Evolutionary conservation across 495 filamentous ascomycete genomes (phyloP), one percentile per base, ranked within the genome.

Genomic region (Hypoxylon fuscum): DNA sequence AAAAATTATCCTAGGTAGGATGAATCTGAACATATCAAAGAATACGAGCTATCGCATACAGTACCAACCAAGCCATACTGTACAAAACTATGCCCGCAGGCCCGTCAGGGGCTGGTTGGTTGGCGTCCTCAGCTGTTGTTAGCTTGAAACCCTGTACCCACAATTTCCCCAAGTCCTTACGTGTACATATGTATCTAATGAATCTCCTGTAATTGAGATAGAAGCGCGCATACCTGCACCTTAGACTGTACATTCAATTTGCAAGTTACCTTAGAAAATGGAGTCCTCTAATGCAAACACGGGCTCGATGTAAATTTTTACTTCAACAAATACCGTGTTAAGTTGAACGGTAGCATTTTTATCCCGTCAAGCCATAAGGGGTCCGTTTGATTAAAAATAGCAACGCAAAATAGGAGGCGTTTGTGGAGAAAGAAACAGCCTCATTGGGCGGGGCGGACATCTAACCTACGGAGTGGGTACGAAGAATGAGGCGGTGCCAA

Each of bases 101-200:
- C n/a, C n/a, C 44, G 14, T 57, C 35, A 46, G 59, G 59, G 59
- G 58, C 7, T 14, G 25, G 5, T 27, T 14, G 52, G 58, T 17
- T 25, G 55, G 62, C 45, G 51, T 40, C 55, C 50, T 65, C 55
- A 59, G 61, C 54, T 59, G 21, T 23, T 40, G 38, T 61, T 66
- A 66, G 63, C 63, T 43, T 66, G 63, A 66, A 66, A 66, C 63
- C 14, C 31, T n/a, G 20, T 10, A 41, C 42, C 57, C 56, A 53
- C 12, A 57, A 15, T 54, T 61, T 44, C 56, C 32, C 47, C 47
- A 48, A 44, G 46, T 47, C 41, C 41, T 43, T 66, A 60, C 55
- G 50, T 65, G 51, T 51, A 61, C 63, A 38, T 35, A 59, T 51
- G 35, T 23, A 57, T 50, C 25, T 50, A 44, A 17, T 17, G 49